Evolutionary conservation across 2,329 filamentous ascomycete genomes (phyloP).

Genomic region (Pestalotiopsis fici): DNA sequence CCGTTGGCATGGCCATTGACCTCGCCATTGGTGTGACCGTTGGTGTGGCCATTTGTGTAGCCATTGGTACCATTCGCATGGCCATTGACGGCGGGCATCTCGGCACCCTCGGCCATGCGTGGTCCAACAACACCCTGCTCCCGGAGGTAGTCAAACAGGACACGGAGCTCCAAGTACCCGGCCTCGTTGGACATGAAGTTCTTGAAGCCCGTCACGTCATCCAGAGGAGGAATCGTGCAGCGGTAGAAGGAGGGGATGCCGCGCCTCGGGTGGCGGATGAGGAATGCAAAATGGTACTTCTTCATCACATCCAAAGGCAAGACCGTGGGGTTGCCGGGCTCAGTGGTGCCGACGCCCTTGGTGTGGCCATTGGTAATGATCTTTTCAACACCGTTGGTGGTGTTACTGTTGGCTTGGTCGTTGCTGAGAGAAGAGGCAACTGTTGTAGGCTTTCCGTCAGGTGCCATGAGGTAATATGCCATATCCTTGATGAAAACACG

Average conservation of each 20-base stretch:
- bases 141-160: slow-evolving; percentile 83
- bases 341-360: slow-evolving; percentile 51
- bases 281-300: slow-evolving; percentile 90
- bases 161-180: slow-evolving; percentile 85
- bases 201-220: slow-evolving; percentile 79
- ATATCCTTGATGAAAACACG: slow-evolving; percentile 98
- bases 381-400: slow-evolving; percentile 31
- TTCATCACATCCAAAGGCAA: slow-evolving; percentile 73
- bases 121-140: slow-evolving; percentile 71
- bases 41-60: slow-evolving; percentile 28
- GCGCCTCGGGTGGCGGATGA: slow-evolving; percentile 92
- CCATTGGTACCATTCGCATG: slow-evolving; percentile 27
- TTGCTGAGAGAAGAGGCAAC: slow-evolving; percentile 81
- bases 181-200: slow-evolving; percentile 87
- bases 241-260: slow-evolving; percentile 93
- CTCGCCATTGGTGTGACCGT: slow-evolving; percentile 33
- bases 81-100: slow-evolving; percentile 22
- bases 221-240: slow-evolving; percentile 87
- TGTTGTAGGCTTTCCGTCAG: slow-evolving; percentile 64
- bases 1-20: slow-evolving; percentile 58
- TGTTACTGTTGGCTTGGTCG: slow-evolving; percentile 32
- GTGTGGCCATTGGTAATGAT: slow-evolving; percentile 25
- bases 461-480: slow-evolving; percentile 85
- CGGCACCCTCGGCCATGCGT: slow-evolving; percentile 49
- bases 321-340: slow-evolving; percentile 81